These are phyloP conservation scores for Neurospora cerealis DNA, from an alignment of 495 filamentous ascomycete species.

Conservation along the genomic window DNA sequence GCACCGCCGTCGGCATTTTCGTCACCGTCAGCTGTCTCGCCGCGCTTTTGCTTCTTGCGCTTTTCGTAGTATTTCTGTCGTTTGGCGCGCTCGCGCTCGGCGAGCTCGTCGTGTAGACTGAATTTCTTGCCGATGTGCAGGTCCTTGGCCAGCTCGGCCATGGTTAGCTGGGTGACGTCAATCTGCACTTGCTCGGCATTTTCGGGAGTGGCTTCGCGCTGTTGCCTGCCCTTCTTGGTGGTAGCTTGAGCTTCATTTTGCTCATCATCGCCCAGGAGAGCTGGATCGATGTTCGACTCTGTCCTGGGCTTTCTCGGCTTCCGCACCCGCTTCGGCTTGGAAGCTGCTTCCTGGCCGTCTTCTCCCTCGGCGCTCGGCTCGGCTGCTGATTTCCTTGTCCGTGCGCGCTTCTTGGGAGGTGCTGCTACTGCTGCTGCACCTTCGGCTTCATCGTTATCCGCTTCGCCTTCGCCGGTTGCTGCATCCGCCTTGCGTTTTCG, in stretches of 20 bases:
- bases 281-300: neutral
- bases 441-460: constrained; percentile 2
- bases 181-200: constrained; percentile 66
- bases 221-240: constrained; percentile 6
- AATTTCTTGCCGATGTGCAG: constrained; percentile 71
- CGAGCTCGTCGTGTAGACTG: constrained; percentile 50
- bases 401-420: constrained; percentile 12
- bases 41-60: constrained; percentile 15
- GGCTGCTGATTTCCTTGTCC: constrained; percentile 3
- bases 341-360: neutral
- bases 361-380: neutral
- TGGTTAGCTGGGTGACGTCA: constrained; percentile 57
- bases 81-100: constrained; percentile 34
- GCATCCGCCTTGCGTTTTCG: constrained; percentile 12
- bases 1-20: neutral
- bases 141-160: constrained; percentile 75
- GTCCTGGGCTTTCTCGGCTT: neutral
- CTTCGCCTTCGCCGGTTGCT: neutral
- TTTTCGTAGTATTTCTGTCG: constrained; percentile 29
- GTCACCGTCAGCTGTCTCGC: constrained; percentile 5
- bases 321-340: neutral
- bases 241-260: constrained; percentile 12
- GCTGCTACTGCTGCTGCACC: neutral
- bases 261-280: constrained; percentile 7
- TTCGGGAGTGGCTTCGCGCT: constrained; percentile 56